Evolutionary conservation across 148 eudicot genomes (phyloP).

Genomic region (Pharnaceum exiguum): DNA sequence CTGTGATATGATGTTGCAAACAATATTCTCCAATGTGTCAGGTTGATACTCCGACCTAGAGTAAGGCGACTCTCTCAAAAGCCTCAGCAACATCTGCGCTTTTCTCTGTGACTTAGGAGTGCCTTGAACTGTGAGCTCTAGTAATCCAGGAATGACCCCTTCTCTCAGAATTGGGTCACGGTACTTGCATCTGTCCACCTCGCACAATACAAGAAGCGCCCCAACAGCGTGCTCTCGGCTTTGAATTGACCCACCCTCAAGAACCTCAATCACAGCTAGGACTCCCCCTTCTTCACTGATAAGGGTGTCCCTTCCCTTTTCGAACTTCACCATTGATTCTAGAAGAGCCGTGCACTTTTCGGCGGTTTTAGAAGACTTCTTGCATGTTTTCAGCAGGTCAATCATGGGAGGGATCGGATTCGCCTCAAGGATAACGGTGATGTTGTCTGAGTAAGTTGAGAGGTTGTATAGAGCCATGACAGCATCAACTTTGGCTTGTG

Average conservation of each 20-base stretch:
- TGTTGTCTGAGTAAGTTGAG: conserved; percentile 59
- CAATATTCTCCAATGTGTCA: conserved; percentile 80
- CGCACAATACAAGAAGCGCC: conserved; percentile 73
- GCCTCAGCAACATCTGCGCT: conserved; percentile 62
- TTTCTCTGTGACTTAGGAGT: conserved; percentile 63
- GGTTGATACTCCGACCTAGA: conserved; percentile 68
- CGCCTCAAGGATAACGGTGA: conserved; percentile 43
- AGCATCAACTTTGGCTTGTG: conserved; percentile 79
- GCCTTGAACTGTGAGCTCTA: conserved; percentile 95
- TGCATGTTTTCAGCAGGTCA: conserved; percentile 57
- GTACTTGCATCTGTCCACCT: conserved; percentile 61
- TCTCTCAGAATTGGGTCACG: conserved; percentile 80
- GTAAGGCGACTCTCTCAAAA: conserved; percentile 75
- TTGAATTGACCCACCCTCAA: conserved; percentile 76
- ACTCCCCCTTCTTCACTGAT: conserved; percentile 76
- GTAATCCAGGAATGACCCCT: conserved; percentile 93
- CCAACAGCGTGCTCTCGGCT: conserved; percentile 91
- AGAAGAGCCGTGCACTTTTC: conserved; percentile 82
- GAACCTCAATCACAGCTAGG: conserved; percentile 83
- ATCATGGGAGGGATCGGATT: conserved; percentile 60
- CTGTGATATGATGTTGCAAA: conserved; percentile 68
- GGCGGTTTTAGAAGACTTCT: conserved; percentile 69
- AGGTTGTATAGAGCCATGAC: conserved; percentile 89
- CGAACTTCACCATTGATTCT: conserved; percentile 64
- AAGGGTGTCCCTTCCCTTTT: conserved; percentile 54